Evolutionary conservation across 1,139 yeast species (phyloP).

Genomic region (Debaryomyces fabryi): DNA sequence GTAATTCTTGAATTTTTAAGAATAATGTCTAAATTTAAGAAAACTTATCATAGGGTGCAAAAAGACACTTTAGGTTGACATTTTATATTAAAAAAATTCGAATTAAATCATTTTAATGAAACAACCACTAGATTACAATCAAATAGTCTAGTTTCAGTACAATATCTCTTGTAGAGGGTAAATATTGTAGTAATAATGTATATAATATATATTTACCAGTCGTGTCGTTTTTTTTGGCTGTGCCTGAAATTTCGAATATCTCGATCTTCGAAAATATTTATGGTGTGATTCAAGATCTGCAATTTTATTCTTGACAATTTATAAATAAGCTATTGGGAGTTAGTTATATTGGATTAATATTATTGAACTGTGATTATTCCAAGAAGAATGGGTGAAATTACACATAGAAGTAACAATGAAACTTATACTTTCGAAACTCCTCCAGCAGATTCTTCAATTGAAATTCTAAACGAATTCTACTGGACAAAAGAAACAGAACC

Average conservation of each 20-base stretch:
- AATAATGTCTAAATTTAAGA: background rate
- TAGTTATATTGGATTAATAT: background rate
- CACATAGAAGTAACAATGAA: constrained; percentile 37
- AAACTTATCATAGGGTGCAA: background rate
- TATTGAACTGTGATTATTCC: background rate
- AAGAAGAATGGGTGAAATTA: constrained; percentile 24
- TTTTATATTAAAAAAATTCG: background rate
- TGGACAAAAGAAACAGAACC: constrained; percentile 88
- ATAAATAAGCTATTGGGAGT: background rate
- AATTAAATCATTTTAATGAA: background rate
- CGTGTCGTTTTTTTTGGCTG: constrained; percentile 2
- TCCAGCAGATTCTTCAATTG: constrained; percentile 46
- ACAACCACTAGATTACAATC: no score
- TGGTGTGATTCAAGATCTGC: background rate
- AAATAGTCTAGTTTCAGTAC: background rate
- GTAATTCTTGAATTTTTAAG: background rate
- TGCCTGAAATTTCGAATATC: constrained; percentile 1
- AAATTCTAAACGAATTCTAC: constrained; percentile 61
- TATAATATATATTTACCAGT: background rate
- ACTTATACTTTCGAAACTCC: constrained; percentile 45
- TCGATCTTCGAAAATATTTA: constrained; percentile 6
- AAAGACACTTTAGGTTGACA: background rate
- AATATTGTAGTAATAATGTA: background rate
- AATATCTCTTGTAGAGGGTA: background rate
- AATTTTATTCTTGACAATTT: background rate